Evolutionary conservation across 805 yeast species (phyloP).

Genomic region (Candida sithepensis): DNA sequence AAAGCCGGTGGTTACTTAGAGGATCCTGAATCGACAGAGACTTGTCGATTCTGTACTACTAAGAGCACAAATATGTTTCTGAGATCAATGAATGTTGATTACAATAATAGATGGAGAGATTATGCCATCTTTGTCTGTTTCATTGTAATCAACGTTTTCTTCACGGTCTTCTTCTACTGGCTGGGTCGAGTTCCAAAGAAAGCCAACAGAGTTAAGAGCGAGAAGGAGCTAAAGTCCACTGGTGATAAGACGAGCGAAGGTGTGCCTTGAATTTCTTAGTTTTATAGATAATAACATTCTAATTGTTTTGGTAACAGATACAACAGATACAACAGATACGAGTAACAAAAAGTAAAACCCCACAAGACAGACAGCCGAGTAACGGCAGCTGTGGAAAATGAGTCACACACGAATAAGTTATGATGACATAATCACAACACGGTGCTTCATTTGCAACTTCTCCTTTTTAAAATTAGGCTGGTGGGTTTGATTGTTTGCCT

Average conservation of each 20-base stretch:
- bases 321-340: too few species aligned
- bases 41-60: constrained; percentile 61
- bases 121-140: constrained; percentile 53
- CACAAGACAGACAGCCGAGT: too few species aligned
- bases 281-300: too few species aligned
- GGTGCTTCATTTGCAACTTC: too few species aligned
- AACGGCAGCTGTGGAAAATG: too few species aligned
- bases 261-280: too few species aligned
- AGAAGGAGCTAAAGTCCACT: constrained; percentile 12
- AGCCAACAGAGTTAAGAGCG: constrained; percentile 26
- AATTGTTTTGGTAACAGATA: too few species aligned
- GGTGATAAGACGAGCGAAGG: constrained; percentile 13
- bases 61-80: constrained; percentile 58
- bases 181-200: constrained; percentile 73
- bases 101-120: constrained; percentile 57
- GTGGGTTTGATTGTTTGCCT: not conserved
- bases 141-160: constrained; percentile 38
- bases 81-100: constrained; percentile 38
- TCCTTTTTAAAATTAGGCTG: too few species aligned
- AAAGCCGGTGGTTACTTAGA: constrained; percentile 47
- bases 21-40: constrained; percentile 40
- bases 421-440: too few species aligned
- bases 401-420: too few species aligned
- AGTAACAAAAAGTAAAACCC: too few species aligned
- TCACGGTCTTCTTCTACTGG: constrained; percentile 43